phyloP scores from a whole-genome alignment of 73 alveolate species.

The Uronychia binucleata region DNA sequence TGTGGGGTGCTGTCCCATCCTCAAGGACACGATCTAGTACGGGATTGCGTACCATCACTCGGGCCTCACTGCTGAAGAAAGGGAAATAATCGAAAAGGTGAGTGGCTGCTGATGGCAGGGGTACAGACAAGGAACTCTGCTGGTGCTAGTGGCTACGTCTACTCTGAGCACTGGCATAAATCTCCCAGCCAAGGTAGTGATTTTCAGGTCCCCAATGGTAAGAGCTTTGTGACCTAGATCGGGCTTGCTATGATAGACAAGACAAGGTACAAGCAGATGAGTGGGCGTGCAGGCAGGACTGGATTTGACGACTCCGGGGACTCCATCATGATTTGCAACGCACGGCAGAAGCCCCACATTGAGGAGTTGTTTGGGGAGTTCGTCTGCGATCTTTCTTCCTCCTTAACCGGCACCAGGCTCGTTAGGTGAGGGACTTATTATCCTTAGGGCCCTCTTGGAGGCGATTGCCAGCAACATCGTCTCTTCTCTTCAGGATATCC shows the following conservation, averaged over 20 bases:
- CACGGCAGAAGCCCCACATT: slow-evolving; percentile 1
- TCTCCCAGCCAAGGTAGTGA: slow-evolving; percentile 76
- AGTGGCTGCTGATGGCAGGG: slow-evolving; percentile 15
- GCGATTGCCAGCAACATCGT: slow-evolving; percentile 52
- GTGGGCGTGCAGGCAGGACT: slow-evolving; percentile 87
- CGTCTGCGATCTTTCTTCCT: slow-evolving; percentile 16
- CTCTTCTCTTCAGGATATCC: slow-evolving; percentile 27
- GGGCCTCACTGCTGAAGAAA: slow-evolving; percentile 78
- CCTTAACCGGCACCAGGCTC: slow-evolving; percentile 33
- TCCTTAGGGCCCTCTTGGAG: slow-evolving; percentile 43
- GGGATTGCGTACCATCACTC: slow-evolving; percentile 85
- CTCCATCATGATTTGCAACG: slow-evolving; percentile 55
- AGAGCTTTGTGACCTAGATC: no score
- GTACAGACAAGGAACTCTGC: slow-evolving; percentile 45
- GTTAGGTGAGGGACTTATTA: slow-evolving; percentile 3
- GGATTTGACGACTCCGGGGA: slow-evolving; percentile 71
- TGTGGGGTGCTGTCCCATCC: slow-evolving; percentile 48
- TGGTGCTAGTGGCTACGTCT: slow-evolving; percentile 69
- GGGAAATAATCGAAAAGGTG: slow-evolving; percentile 65
- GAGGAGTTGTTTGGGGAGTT: slow-evolving; percentile 24
- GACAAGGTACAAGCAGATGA: slow-evolving; percentile 74
- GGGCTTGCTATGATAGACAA: slow-evolving; percentile 58
- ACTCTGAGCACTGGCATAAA: slow-evolving; percentile 83
- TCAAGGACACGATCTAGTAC: slow-evolving; percentile 57
- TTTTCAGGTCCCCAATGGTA: slow-evolving; percentile 62